Conservation (phyloP, 352 stramenopile genomes). For the Phytophthora pluvialis region DNA sequence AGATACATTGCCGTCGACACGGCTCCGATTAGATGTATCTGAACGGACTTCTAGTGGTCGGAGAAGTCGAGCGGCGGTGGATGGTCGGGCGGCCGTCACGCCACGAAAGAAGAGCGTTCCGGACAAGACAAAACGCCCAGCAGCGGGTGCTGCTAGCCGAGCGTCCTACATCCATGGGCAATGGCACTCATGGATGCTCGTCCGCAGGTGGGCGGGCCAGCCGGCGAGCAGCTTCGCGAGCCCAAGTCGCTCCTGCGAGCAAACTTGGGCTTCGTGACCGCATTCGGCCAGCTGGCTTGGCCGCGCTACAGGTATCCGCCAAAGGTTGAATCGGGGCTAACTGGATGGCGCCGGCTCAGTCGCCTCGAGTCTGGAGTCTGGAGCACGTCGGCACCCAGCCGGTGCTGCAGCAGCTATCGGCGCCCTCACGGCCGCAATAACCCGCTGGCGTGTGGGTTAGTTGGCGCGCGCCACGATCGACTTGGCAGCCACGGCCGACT, state of each 20-base stretch:
- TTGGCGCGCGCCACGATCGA: constrained; percentile 4
- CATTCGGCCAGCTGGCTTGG: constrained; percentile 10
- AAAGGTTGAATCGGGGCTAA: constrained; percentile 18
- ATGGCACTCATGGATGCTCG: constrained; percentile 1
- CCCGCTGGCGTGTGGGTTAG: constrained; percentile 19
- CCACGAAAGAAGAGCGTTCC: constrained; percentile 2
- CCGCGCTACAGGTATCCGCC: not conserved
- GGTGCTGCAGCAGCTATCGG: constrained; percentile 25
- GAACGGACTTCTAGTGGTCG: constrained; percentile 15
- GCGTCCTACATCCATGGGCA: not conserved
- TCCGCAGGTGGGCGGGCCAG: not conserved
- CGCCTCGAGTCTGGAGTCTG: not conserved
- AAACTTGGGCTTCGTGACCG: constrained; percentile 5
- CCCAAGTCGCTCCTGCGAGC: constrained; percentile 3
- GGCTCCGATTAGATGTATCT: constrained; percentile 22
- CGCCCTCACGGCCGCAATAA: constrained; percentile 16
- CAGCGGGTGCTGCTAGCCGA: not conserved
- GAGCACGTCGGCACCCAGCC: constrained; percentile 10
- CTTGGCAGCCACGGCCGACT: constrained; percentile 5
- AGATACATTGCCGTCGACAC: not conserved
- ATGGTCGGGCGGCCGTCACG: not conserved
- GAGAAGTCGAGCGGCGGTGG: constrained; percentile 3
- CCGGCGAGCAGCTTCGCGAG: constrained; percentile 10
- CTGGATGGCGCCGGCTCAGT: constrained; percentile 25
- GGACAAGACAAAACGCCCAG: not conserved